phyloP scores from a whole-genome alignment of 139 green algal species.

The Volvox africanus region DNA sequence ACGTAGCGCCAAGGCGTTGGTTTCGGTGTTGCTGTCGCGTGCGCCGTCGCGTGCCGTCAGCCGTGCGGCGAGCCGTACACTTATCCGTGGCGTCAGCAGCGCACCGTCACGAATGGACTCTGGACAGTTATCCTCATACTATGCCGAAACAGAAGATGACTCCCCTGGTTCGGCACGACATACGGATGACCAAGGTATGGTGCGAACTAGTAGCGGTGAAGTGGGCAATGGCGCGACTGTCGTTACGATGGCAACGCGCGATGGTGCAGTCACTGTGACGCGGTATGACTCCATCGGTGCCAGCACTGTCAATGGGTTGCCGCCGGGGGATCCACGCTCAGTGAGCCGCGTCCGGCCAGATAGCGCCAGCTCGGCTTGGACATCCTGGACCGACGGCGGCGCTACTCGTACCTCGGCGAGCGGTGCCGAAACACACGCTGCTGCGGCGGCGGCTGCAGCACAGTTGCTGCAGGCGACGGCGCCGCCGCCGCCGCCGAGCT shows the following conservation, averaged over 20 bases:
- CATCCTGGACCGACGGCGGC: slow-evolving; percentile 10
- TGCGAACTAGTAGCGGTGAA: background rate
- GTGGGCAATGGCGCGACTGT: background rate
- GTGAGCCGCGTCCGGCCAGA: background rate
- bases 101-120: slow-evolving; percentile 19
- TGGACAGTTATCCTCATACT: background rate
- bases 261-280: background rate
- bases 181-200: no score
- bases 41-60: slow-evolving; percentile 21
- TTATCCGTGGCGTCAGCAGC: background rate
- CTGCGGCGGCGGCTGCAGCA: background rate
- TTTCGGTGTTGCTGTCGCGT: slow-evolving; percentile 25
- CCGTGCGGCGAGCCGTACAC: background rate
- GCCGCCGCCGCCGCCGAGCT: background rate
- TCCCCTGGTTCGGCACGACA: no score
- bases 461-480: slow-evolving; percentile 14
- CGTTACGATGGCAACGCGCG: background rate
- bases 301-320: background rate
- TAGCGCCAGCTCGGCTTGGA: slow-evolving; percentile 31
- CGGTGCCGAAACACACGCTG: background rate
- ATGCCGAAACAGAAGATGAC: background rate
- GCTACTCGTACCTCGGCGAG: background rate
- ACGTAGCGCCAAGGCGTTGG: slow-evolving; percentile 35
- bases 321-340: background rate
- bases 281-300: slow-evolving; percentile 6